These are phyloP conservation scores for Dryas integrifolia DNA, from an alignment of 331 rosid species.

Conservation along the genomic window DNA sequence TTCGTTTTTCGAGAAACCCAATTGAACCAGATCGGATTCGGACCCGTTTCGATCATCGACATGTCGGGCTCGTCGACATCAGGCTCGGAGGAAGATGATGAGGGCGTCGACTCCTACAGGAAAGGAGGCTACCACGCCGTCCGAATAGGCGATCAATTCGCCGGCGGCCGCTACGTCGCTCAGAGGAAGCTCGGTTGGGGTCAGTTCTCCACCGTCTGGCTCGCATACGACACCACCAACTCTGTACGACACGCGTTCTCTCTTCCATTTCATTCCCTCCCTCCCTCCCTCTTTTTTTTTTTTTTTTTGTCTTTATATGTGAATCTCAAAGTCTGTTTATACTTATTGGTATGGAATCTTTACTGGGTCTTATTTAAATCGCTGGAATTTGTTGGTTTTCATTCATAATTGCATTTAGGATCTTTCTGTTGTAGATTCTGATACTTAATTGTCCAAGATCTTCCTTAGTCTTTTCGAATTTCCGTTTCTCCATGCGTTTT, in stretches of 20 bases:
- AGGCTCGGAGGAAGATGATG: slow-evolving; percentile 90
- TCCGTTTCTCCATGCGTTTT: background rate
- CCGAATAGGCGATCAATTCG: slow-evolving; percentile 83
- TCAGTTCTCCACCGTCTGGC: slow-evolving; percentile 98
- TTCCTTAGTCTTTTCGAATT: background rate
- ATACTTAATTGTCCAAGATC: slow-evolving; percentile 4
- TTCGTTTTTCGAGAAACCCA: background rate
- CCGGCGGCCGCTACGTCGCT: slow-evolving; percentile 83
- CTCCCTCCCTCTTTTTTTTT: background rate
- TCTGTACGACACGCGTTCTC: slow-evolving; percentile 46
- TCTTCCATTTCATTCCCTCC: background rate
- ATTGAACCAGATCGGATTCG: background rate
- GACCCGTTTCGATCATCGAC: slow-evolving; percentile 36
- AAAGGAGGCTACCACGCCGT: slow-evolving; percentile 99
- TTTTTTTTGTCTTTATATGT: background rate
- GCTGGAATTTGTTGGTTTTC: background rate
- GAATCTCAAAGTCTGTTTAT: background rate
- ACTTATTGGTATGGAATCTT: background rate
- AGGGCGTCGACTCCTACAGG: slow-evolving; percentile 84
- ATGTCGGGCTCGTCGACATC: slow-evolving; percentile 96
- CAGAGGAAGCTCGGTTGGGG: slow-evolving; percentile 99
- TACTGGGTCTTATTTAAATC: background rate
- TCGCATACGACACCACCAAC: slow-evolving; percentile 73
- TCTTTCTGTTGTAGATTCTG: background rate
- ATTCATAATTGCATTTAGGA: background rate